Conservation (phyloP, 2,329 filamentous ascomycete genomes). For the Curvularia hawaiiensis region DNA sequence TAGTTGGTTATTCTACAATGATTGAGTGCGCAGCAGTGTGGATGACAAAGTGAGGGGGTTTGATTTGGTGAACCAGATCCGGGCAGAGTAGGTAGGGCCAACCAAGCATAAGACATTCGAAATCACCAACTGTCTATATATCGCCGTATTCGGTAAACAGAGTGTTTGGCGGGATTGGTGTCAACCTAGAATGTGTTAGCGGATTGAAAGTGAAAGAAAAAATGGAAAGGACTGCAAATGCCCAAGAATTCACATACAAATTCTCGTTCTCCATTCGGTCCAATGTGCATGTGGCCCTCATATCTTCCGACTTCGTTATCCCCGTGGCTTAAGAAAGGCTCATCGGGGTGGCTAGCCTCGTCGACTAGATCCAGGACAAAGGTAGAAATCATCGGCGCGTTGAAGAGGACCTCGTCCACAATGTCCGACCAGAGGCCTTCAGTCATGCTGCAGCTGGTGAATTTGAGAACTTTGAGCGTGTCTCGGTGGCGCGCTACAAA, state of each 20-base stretch:
- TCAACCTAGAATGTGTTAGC: conserved; percentile 11
- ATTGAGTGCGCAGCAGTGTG: neutral
- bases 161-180: conserved; percentile 3
- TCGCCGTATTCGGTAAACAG: conserved; percentile 6
- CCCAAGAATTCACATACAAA: conserved; percentile 17
- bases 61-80: neutral
- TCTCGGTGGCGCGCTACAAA: conserved; percentile 28
- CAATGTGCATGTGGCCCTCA: conserved; percentile 14
- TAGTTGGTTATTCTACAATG: neutral
- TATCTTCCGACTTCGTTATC: conserved; percentile 17
- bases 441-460: conserved; percentile 23
- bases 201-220: neutral
- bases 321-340: neutral
- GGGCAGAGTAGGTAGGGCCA: neutral
- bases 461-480: conserved; percentile 22
- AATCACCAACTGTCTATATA: neutral
- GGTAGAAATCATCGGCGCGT: conserved; percentile 16
- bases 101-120: neutral
- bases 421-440: conserved; percentile 33
- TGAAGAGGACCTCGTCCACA: conserved; percentile 33
- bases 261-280: conserved; percentile 14
- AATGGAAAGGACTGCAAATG: neutral
- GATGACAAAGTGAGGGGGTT: neutral
- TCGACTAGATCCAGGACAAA: conserved; percentile 31
- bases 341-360: conserved; percentile 10